phyloP scores from a whole-genome alignment of 805 yeast genomes.

The Cyberlindnera euphorbiiphila region DNA sequence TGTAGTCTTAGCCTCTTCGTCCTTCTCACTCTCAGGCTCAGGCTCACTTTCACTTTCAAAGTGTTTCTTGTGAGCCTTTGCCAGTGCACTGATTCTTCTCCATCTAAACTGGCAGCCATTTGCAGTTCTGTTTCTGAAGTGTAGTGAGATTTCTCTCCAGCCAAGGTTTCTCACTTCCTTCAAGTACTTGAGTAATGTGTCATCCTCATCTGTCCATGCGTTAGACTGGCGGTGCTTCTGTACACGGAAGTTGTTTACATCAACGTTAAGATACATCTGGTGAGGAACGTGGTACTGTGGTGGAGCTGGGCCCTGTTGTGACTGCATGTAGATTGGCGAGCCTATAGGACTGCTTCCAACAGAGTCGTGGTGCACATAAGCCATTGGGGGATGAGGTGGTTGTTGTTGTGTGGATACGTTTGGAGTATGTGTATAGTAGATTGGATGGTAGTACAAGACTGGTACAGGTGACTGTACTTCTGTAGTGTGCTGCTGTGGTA shows the following conservation, averaged over 20 bases:
- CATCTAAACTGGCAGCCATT: slow-evolving; percentile 77
- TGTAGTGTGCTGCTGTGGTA: not conserved
- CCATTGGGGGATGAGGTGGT: slow-evolving; percentile 7
- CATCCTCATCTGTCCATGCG: slow-evolving; percentile 68
- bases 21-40: slow-evolving; percentile 5
- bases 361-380: not conserved
- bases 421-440: slow-evolving; percentile 9
- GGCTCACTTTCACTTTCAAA: slow-evolving; percentile 1
- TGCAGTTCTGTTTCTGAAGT: slow-evolving; percentile 66
- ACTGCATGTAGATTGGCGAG: slow-evolving; percentile 8
- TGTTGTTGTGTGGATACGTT: no score
- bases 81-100: slow-evolving; percentile 43
- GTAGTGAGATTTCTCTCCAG: slow-evolving; percentile 70
- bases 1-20: not conserved
- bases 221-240: slow-evolving; percentile 25
- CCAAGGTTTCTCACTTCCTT: slow-evolving; percentile 69
- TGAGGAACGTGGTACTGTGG: slow-evolving; percentile 2
- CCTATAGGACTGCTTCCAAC: slow-evolving; percentile 1
- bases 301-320: slow-evolving; percentile 3
- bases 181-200: slow-evolving; percentile 51
- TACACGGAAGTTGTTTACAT: slow-evolving; percentile 10
- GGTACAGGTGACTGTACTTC: slow-evolving; percentile 6
- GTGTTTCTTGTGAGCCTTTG: slow-evolving; percentile 9
- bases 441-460: slow-evolving; percentile 10
- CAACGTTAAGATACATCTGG: not conserved